Evolutionary conservation across 495 filamentous ascomycete genomes (phyloP).

Genomic region (Cudoniella acicularis): DNA sequence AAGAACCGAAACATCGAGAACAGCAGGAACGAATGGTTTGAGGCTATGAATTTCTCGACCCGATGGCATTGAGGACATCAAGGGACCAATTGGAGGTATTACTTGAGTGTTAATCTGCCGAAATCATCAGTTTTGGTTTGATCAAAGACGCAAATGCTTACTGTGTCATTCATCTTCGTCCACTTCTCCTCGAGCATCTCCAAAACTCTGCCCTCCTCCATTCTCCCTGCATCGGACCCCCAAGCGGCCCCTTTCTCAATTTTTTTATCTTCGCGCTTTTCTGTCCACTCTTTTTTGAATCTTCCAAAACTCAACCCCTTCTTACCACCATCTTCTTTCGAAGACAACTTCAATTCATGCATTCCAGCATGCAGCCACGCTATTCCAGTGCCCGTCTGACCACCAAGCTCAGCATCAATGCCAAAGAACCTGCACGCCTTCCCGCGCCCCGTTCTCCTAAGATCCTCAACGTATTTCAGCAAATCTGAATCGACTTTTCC

Average conservation of each 20-base stretch:
- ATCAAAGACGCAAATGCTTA: constrained; percentile 36
- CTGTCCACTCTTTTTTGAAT: constrained; percentile 68
- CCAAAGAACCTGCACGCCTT: constrained; percentile 87
- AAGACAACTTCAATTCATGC: constrained; percentile 59
- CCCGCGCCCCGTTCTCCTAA: constrained; percentile 68
- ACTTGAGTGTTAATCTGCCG: constrained; percentile 75
- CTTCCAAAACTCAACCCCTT: constrained; percentile 55
- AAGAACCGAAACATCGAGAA: constrained; percentile 53
- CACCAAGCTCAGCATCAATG: constrained; percentile 79
- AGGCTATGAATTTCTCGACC: constrained; percentile 80
- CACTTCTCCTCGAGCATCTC: constrained; percentile 87
- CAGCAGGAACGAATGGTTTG: constrained; percentile 54
- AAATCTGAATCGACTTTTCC: constrained; percentile 60
- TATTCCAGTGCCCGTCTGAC: constrained; percentile 75
- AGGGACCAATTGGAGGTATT: constrained; percentile 63
- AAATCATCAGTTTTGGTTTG: background rate
- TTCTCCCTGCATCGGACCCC: constrained; percentile 76
- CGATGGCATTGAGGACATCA: constrained; percentile 75
- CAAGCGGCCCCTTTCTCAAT: constrained; percentile 67
- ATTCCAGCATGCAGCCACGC: constrained; percentile 76
- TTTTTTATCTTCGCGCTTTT: constrained; percentile 63
- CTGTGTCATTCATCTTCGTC: constrained; percentile 88
- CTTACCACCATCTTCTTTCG: constrained; percentile 31
- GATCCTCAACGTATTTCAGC: constrained; percentile 65
- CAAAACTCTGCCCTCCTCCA: constrained; percentile 82